These are phyloP conservation scores for Bocquillonia castaneifolia DNA, from an alignment of 441 rosid genomes.

Conservation along the genomic window DNA sequence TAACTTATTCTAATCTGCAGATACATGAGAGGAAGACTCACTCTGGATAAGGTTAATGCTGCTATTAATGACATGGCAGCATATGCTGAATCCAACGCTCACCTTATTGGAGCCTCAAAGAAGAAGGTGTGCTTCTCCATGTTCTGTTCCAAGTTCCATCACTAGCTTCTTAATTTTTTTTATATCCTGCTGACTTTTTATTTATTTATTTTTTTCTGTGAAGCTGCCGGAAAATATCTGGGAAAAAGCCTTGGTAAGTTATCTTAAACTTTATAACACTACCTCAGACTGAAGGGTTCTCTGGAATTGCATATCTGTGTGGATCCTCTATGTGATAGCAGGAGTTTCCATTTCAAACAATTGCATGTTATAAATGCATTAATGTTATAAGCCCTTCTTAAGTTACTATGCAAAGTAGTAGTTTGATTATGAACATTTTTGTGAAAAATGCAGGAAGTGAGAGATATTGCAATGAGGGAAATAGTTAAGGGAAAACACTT, in stretches of 20 bases:
- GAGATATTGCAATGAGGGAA: conserved; percentile 69
- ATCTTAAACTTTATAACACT: conserved; percentile 9
- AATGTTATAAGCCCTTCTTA: not conserved
- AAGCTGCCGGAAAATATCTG: conserved; percentile 72
- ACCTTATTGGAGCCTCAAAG: conserved; percentile 73
- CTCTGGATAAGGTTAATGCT: conserved; percentile 81
- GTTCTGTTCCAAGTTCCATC: conserved; percentile 1
- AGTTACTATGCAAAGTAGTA: not conserved
- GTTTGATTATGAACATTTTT: conserved; percentile 12
- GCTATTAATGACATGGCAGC: conserved; percentile 81
- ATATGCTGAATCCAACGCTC: conserved; percentile 74
- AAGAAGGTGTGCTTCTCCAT: conserved; percentile 51
- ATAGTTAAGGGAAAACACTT: conserved; percentile 68
- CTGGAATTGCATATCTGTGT: not conserved
- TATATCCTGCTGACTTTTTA: not conserved
- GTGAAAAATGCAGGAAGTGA: conserved; percentile 50
- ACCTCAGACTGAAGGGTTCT: not conserved
- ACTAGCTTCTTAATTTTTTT: conserved; percentile 8
- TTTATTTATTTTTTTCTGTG: conserved; percentile 16
- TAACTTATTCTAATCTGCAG: conserved; percentile 29
- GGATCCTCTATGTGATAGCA: not conserved
- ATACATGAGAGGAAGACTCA: conserved; percentile 96
- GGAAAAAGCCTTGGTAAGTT: conserved; percentile 85
- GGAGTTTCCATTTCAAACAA: not conserved
- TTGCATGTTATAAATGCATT: not conserved